These are phyloP conservation scores for Linnemannia hyalina DNA, from an alignment of 192 early-diverging fungal species.

Conservation along the genomic window DNA sequence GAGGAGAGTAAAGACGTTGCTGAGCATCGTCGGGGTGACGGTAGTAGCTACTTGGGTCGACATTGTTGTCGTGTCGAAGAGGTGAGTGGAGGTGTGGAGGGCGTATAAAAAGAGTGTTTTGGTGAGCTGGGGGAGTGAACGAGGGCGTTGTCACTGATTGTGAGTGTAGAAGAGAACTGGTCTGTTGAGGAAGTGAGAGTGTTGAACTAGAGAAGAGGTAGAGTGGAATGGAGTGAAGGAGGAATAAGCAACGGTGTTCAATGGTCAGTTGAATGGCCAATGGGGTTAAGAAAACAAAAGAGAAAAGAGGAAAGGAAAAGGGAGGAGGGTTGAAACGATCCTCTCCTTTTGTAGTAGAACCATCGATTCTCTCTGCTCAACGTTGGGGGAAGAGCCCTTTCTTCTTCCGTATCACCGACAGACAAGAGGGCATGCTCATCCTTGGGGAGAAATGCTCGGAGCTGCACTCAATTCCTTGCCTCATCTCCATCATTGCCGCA, in stretches of 20 bases:
- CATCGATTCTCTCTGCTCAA: background rate
- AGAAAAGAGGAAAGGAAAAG: background rate
- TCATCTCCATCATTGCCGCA: background rate
- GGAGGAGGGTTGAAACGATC: background rate
- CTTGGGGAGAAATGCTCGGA: background rate
- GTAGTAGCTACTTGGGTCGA: slow-evolving; percentile 13
- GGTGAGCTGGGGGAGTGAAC: background rate
- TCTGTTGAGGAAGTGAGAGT: background rate
- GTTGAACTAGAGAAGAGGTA: background rate
- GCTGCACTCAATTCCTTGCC: background rate
- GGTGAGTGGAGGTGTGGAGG: background rate
- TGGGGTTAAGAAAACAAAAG: background rate
- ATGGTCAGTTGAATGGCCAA: slow-evolving; percentile 9
- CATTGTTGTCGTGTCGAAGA: background rate
- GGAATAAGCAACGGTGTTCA: background rate
- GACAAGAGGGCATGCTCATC: background rate
- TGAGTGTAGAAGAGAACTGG: background rate
- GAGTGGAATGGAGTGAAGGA: background rate
- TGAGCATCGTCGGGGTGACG: slow-evolving; percentile 20
- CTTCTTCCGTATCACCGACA: background rate
- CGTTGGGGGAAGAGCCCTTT: background rate
- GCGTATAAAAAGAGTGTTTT: background rate
- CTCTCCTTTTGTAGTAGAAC: background rate
- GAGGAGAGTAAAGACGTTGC: slow-evolving; percentile 31
- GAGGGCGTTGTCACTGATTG: background rate